Evolutionary conservation across 805 yeast genomes (phyloP).

Genomic region (Candida incommunis): DNA sequence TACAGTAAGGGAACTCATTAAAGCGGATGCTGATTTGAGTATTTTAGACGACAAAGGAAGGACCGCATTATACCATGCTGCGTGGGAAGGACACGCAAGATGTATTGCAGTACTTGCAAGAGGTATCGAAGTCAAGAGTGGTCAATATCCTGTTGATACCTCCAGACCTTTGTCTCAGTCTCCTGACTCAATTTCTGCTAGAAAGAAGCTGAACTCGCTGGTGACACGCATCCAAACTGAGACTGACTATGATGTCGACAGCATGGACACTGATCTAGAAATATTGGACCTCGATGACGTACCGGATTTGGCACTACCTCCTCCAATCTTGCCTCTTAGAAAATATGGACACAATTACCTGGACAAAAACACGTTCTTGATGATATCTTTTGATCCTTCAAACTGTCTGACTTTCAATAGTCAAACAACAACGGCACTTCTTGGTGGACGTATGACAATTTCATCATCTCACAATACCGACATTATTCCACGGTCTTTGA

Average conservation of each 20-base stretch:
- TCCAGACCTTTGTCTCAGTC: background rate
- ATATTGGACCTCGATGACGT: constrained; percentile 45
- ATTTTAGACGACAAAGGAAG: constrained; percentile 67
- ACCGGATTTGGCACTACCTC: constrained; percentile 86
- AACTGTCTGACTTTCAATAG: constrained; percentile 20
- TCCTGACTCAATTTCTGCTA: background rate
- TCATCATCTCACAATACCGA: constrained; percentile 58
- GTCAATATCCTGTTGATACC: background rate
- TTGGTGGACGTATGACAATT: constrained; percentile 55
- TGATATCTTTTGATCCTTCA: constrained; percentile 47
- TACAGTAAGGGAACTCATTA: constrained; percentile 57
- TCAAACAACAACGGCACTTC: constrained; percentile 23
- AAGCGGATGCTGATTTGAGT: constrained; percentile 55
- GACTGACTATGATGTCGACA: constrained; percentile 7
- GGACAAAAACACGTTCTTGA: constrained; percentile 78
- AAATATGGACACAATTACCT: constrained; percentile 92
- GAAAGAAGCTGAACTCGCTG: background rate
- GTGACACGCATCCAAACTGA: background rate
- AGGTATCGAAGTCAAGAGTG: constrained; percentile 14
- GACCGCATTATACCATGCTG: constrained; percentile 76
- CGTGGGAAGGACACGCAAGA: constrained; percentile 86
- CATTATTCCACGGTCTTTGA: constrained; percentile 74
- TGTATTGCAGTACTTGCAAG: constrained; percentile 57
- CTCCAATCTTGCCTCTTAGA: constrained; percentile 87
- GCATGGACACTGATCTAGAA: constrained; percentile 6